Evolutionary conservation across 2,329 filamentous ascomycete genomes (phyloP).

Genomic region (Ilyonectria mors-panacis): DNA sequence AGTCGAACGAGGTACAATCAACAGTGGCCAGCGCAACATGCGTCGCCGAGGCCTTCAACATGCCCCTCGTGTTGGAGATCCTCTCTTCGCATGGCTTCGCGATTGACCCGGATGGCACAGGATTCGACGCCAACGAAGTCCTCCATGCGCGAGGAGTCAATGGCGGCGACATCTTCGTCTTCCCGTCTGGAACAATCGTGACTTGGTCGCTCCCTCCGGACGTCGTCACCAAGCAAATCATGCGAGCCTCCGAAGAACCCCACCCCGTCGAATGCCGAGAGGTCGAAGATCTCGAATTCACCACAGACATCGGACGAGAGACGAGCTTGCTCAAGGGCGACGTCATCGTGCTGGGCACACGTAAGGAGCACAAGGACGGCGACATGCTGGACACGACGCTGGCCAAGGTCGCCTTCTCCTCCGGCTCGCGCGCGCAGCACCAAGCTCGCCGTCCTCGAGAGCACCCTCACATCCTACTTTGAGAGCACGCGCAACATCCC

Average conservation of each 20-base stretch:
- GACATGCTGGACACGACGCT: slow-evolving; percentile 74
- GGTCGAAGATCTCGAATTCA: slow-evolving; percentile 90
- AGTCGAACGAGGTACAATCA: slow-evolving; percentile 54
- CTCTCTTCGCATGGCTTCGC: slow-evolving; percentile 72
- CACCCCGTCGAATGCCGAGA: slow-evolving; percentile 80
- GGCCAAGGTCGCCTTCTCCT: slow-evolving; percentile 97
- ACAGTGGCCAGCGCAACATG: slow-evolving; percentile 72
- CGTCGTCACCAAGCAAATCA: slow-evolving; percentile 80
- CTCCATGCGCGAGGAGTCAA: slow-evolving; percentile 74
- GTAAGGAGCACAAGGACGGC: slow-evolving; percentile 63
- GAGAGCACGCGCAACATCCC: slow-evolving; percentile 88
- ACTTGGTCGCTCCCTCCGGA: slow-evolving; percentile 89
- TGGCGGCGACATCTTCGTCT: slow-evolving; percentile 92
- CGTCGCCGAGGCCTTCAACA: slow-evolving; percentile 75
- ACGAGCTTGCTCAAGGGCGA: slow-evolving; percentile 87
- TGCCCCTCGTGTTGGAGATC: slow-evolving; percentile 71
- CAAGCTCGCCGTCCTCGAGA: slow-evolving; percentile 93
- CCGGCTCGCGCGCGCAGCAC: slow-evolving; percentile 92
- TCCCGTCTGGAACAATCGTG: slow-evolving; percentile 93
- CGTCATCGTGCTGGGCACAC: slow-evolving; percentile 89
- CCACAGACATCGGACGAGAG: slow-evolving; percentile 80
- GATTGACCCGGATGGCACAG: slow-evolving; percentile 73
- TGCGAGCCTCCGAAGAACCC: slow-evolving; percentile 81
- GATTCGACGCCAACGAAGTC: slow-evolving; percentile 73
- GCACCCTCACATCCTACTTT: slow-evolving; percentile 85